Conservation (phyloP, 352 stramenopile genomes). For the Phytopythium kandeliae region DNA sequence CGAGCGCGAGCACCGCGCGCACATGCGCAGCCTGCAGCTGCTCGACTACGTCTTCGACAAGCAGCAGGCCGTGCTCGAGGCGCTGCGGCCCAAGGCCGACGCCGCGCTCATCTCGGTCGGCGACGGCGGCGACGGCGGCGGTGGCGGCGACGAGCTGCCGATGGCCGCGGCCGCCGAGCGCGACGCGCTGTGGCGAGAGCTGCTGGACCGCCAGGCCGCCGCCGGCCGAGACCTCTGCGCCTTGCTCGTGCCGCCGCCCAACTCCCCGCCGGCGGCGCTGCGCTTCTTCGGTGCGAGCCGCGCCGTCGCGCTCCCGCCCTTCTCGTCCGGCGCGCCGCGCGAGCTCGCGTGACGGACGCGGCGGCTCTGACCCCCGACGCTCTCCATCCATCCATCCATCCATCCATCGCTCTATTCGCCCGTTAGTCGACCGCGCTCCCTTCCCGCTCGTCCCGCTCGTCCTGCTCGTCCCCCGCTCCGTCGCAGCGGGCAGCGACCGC, state of each 20-base stretch:
- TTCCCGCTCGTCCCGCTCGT: too few species aligned
- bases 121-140: conserved; percentile 14
- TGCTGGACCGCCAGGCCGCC: conserved; percentile 31
- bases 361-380: too few species aligned
- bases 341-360: conserved; percentile 18
- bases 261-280: conserved; percentile 58
- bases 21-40: conserved; percentile 67
- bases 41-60: conserved; percentile 71
- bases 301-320: conserved; percentile 36
- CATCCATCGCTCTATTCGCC: too few species aligned
- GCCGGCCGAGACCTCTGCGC: conserved; percentile 23
- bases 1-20: conserved; percentile 56
- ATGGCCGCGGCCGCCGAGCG: conserved; percentile 23
- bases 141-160: conserved; percentile 21
- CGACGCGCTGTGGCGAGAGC: conserved; percentile 40
- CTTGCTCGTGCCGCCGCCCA: conserved; percentile 49
- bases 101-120: conserved; percentile 46
- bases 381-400: too few species aligned
- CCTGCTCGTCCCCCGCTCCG: too few species aligned
- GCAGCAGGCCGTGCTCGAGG: conserved; percentile 37
- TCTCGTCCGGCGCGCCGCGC: conserved; percentile 37
- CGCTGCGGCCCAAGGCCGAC: conserved; percentile 39
- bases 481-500: too few species aligned
- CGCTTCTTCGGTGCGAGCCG: conserved; percentile 52
- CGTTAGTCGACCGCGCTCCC: too few species aligned